Evolutionary conservation across 768 basidiomycete genomes (phyloP).

Genomic region (Chlorophyllum brunneum): DNA sequence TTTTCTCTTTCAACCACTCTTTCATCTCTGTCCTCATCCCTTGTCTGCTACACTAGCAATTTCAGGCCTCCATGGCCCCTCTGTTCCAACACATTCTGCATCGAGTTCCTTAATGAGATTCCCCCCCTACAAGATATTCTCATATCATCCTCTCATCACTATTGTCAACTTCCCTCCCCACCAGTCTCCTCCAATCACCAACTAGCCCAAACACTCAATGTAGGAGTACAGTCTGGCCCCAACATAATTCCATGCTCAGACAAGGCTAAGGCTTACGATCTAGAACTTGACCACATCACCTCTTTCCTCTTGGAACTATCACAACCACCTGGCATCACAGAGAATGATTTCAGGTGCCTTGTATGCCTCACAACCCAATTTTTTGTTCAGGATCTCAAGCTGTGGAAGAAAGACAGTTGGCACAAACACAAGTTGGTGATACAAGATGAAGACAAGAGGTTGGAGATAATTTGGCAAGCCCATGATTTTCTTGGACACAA

Average conservation of each 20-base stretch:
- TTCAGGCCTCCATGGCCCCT: too few species aligned
- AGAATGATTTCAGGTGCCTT: neutral
- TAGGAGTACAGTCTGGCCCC: too few species aligned
- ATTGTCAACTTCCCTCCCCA: too few species aligned
- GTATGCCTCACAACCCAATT: slow-evolving; percentile 13
- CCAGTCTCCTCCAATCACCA: too few species aligned
- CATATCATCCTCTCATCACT: too few species aligned
- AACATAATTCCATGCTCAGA: neutral
- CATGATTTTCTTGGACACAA: slow-evolving; percentile 28
- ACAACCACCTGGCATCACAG: neutral
- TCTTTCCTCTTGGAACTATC: slow-evolving; percentile 10
- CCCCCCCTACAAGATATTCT: too few species aligned
- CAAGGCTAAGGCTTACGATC: neutral
- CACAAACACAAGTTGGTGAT: slow-evolving; percentile 19
- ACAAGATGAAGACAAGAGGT: slow-evolving; percentile 5
- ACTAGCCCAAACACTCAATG: too few species aligned
- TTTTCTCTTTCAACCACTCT: neutral
- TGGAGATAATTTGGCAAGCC: slow-evolving; percentile 17
- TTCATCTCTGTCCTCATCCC: neutral
- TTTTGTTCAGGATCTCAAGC: slow-evolving; percentile 13
- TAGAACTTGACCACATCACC: neutral
- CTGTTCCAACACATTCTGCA: too few species aligned
- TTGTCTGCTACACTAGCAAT: too few species aligned
- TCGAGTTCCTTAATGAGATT: too few species aligned
- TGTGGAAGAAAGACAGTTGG: slow-evolving; percentile 18